These are phyloP conservation scores for Candida endomychidarum DNA, from an alignment of 805 yeast species.

Conservation along the genomic window DNA sequence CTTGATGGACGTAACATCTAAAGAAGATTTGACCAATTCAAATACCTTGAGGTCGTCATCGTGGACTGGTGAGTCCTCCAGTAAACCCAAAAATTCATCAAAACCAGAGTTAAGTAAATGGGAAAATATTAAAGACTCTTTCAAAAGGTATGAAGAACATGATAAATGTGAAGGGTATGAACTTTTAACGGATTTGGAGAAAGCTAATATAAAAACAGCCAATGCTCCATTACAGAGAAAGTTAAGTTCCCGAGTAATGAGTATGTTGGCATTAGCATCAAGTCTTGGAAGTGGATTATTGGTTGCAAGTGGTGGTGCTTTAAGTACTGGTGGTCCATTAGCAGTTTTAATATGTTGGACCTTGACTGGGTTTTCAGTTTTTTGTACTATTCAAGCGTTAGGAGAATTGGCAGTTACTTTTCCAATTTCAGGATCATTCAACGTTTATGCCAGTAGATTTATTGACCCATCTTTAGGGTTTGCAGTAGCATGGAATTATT, in stretches of 20 bases:
- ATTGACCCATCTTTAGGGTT: conserved; percentile 70
- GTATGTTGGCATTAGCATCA: conserved; percentile 46
- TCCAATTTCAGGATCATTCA: conserved; percentile 43
- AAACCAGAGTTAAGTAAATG: conserved; percentile 27
- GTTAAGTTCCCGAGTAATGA: conserved; percentile 35
- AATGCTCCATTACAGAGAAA: conserved; percentile 37
- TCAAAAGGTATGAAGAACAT: conserved; percentile 33
- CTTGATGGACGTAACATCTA: background rate
- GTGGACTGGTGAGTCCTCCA: too few species aligned
- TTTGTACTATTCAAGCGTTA: conserved; percentile 43
- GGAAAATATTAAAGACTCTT: conserved; percentile 49
- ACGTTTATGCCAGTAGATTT: conserved; percentile 61
- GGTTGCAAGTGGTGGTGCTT: conserved; percentile 41
- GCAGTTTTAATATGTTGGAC: conserved; percentile 41
- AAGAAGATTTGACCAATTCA: background rate
- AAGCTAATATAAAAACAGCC: conserved; percentile 40
- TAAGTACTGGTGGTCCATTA: conserved; percentile 39
- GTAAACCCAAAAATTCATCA: too few species aligned
- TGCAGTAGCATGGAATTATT: conserved; percentile 72
- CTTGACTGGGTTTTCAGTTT: conserved; percentile 35
- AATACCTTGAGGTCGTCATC: too few species aligned
- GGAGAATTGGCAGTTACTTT: conserved; percentile 47
- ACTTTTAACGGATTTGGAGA: conserved; percentile 35
- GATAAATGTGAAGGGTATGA: conserved; percentile 20
- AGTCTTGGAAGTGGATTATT: conserved; percentile 46